Base-by-base conservation (phyloP, 805 yeast species). In the Saccharomycopsis javanensis region DNA sequence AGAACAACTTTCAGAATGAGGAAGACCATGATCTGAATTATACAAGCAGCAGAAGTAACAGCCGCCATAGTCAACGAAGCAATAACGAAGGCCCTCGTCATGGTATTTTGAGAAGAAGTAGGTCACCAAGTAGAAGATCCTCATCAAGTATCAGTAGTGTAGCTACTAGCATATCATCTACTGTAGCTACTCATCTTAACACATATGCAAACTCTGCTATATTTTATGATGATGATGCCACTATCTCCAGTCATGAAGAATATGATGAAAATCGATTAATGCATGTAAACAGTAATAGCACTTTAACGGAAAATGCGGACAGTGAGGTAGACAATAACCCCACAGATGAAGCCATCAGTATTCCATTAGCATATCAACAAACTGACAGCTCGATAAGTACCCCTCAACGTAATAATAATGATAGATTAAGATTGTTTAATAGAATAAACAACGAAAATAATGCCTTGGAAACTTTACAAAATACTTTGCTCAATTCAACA, bases 51-150 rank as follows among this genome's bases (percentile, higher is more conserved):
- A 42, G 48, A 42, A 42, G 48, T n/a, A 42, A 42, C 48, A 42
- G 48, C 23, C 48, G 48, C 15, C 48, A 42, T 42, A 42, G 48
- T 28, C 48, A 42, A 20, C 8, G 28, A 42, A 42, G 23, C 27
- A 54, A 35, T 30, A 18, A 20, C 10, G 48, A 42, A 2, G 48
- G 48, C 2, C 35, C 55, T 1, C 31, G 51, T 15, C 60, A 55
- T 33, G 60, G 60, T 15, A 58, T 58, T 20, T 52, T 58, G 13
- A 31, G 60, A 23, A 51, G 56, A 15, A 58, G 60, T 27, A 18
- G 60, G 20, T 35, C 55, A 3, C 50, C 23, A 38, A 58, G 48
- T 20, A 42, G 48, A 42, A 42, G 48, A 7, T 42, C 48, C 2
- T 42, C 48, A 20, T 42, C 48, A 23, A 42, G 48, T 42, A 42